Evolutionary conservation across 345 rosid species (phyloP), one percentile per base, ranked within the genome.

Genomic region (Eucalyptus cladocalyx): DNA sequence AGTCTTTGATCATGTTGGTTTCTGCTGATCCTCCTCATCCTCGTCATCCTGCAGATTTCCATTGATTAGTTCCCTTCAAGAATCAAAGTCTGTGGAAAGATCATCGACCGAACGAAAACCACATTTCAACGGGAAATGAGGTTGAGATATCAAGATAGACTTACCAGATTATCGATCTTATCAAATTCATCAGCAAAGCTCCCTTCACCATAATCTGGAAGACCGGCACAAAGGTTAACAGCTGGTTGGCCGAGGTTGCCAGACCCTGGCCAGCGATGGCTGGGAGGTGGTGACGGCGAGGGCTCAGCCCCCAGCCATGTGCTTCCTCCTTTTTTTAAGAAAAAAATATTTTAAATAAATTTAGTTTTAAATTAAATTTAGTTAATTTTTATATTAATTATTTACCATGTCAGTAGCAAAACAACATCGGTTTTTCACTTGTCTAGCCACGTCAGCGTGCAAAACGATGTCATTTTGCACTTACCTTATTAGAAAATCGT

Each of bases 101-200:
- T 34, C 43, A 34, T 32, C 80, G 3, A 69, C 43, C 80, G 6
- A 69, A 65, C 18, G 21, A 32, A 34, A 40, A 9, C 42, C 19
- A 80, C 15, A 80, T 30, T 12, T 4, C 49, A 30, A 60, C 7
- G 13, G 43, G 28, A 14, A 83, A 18, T 13, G 37, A 49, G 32
- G 37, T 56, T 13, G 37, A 85, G 56, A 26, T 48, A 26, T 17
- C 1, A 80, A 86, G 51, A 91, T 51, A 24, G 89, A 88, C 97
- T 96, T 94, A 97, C 99, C 50, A 97, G 94, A 92, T 93, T 97
- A 87, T 91, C 98, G 67, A 96, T 96, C 93, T 95, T 94, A 95
- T 96, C 99, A 89, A 97, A 96, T 91, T 97, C 99, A 93, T 97
- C 98, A 88, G 88, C 96, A 53, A 96, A 90, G 95, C 93, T 95